Conservation (phyloP, 352 stramenopile species). For the Globisporangium sylvaticum region DNA sequence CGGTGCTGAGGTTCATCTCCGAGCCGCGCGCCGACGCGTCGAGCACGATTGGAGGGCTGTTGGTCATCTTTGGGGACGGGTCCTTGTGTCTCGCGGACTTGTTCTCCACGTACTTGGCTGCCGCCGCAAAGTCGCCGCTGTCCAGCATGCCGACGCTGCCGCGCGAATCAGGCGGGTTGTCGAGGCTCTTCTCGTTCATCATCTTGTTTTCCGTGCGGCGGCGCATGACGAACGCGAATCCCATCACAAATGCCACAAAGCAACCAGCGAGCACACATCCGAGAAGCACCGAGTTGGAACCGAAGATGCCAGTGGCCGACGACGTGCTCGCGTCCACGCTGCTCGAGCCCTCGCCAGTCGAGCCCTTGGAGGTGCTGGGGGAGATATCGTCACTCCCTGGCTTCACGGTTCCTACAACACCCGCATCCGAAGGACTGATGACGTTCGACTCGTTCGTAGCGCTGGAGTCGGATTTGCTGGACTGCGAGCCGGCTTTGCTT, state of each 20-base stretch:
- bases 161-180: slow-evolving; percentile 17
- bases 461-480: neutral
- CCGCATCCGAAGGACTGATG: neutral
- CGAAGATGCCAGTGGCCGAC: slow-evolving; percentile 12
- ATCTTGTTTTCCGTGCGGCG: slow-evolving; percentile 34
- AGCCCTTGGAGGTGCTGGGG: neutral
- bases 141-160: slow-evolving; percentile 39
- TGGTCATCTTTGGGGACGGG: slow-evolving; percentile 31
- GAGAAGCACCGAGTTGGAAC: slow-evolving; percentile 31
- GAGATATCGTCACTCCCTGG: slow-evolving; percentile 1
- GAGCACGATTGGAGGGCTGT: slow-evolving; percentile 32
- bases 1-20: slow-evolving; percentile 33
- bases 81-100: slow-evolving; percentile 44
- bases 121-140: slow-evolving; percentile 20
- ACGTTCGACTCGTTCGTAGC: slow-evolving; percentile 6
- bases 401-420: slow-evolving; percentile 10
- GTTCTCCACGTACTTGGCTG: slow-evolving; percentile 37
- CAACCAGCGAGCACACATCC: slow-evolving; percentile 34
- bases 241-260: slow-evolving; percentile 23
- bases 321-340: slow-evolving; percentile 16
- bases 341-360: neutral
- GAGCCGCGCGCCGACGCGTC: slow-evolving; percentile 36
- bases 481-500: neutral
- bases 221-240: slow-evolving; percentile 48
- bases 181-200: slow-evolving; percentile 29